These are phyloP conservation scores for Paralagenidium karlingii DNA, from an alignment of 352 stramenopile species.

Conservation along the genomic window DNA sequence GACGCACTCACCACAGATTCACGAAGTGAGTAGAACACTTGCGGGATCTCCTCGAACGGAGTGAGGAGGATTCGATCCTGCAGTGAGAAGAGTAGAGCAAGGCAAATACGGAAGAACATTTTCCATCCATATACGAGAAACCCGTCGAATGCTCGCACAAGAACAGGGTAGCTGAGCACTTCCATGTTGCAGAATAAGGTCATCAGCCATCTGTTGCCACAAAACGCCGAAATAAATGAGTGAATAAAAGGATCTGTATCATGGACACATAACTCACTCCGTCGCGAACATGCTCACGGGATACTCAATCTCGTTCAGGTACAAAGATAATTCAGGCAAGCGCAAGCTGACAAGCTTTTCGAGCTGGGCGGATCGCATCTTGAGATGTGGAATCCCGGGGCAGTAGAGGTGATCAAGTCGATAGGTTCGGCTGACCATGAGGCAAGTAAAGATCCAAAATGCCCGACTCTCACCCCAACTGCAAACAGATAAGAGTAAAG, in stretches of 20 bases:
- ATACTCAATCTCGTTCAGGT: slow-evolving; percentile 48
- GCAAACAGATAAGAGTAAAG: slow-evolving; percentile 43
- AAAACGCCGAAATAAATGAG: slow-evolving; percentile 1
- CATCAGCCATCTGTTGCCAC: slow-evolving; percentile 69
- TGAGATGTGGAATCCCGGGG: slow-evolving; percentile 40
- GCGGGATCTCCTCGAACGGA: slow-evolving; percentile 55
- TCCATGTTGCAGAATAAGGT: slow-evolving; percentile 73
- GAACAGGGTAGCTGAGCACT: slow-evolving; percentile 36
- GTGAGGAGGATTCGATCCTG: slow-evolving; percentile 44
- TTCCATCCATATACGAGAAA: slow-evolving; percentile 69
- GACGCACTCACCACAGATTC: too few species aligned
- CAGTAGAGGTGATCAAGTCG: slow-evolving; percentile 47
- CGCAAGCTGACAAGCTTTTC: slow-evolving; percentile 28
- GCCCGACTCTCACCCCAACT: slow-evolving; percentile 49
- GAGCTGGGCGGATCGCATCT: slow-evolving; percentile 54
- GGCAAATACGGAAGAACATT: slow-evolving; percentile 45
- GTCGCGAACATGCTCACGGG: slow-evolving; percentile 57
- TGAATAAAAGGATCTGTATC: too few species aligned
- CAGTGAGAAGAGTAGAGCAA: slow-evolving; percentile 37
- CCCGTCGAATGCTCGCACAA: slow-evolving; percentile 44
- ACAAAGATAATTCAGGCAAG: slow-evolving; percentile 20
- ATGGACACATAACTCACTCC: slow-evolving; percentile 14
- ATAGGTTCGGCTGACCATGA: slow-evolving; percentile 37
- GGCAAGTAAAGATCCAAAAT: slow-evolving; percentile 57
- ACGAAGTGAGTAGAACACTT: slow-evolving; percentile 71